These are phyloP conservation scores for Acanthamoeba quina DNA, from an alignment of 208 protist genomes.

Conservation along the genomic window DNA sequence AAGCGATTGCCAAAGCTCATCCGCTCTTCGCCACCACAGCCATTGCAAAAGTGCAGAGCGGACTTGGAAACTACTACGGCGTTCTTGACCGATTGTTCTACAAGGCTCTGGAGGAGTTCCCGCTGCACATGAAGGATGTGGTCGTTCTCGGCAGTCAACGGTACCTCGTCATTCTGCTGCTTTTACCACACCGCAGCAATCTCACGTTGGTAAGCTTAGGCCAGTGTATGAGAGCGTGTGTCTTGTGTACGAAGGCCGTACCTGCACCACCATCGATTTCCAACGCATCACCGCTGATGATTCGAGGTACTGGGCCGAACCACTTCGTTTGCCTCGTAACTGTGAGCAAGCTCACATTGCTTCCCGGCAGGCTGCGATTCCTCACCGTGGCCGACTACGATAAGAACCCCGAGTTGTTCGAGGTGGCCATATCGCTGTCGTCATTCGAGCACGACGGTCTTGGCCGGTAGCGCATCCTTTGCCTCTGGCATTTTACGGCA, in stretches of 20 bases:
- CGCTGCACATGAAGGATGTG: not conserved
- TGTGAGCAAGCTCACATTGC: no score
- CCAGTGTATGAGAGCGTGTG: slow-evolving; percentile 54
- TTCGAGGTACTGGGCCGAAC: not conserved
- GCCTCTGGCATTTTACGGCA: no score
- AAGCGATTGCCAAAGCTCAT: not conserved
- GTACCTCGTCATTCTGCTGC: not conserved
- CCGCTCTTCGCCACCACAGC: not conserved
- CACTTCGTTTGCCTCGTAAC: no score
- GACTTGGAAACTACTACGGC: slow-evolving; percentile 17
- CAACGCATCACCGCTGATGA: slow-evolving; percentile 44
- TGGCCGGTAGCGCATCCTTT: not conserved
- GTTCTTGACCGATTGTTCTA: not conserved
- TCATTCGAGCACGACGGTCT: slow-evolving; percentile 67
- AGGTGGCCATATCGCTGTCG: slow-evolving; percentile 44
- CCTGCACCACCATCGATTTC: slow-evolving; percentile 69
- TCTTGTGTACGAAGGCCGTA: not conserved
- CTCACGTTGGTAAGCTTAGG: not conserved
- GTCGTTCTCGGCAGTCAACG: not conserved
- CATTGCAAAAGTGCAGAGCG: not conserved
- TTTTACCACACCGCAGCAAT: not conserved
- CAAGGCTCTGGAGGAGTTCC: not conserved
- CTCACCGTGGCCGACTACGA: slow-evolving; percentile 29
- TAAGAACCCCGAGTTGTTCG: not conserved
- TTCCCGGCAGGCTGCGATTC: not conserved